phyloP scores from a whole-genome alignment of 441 rosid genomes.

The Theobroma grandiflorum region DNA sequence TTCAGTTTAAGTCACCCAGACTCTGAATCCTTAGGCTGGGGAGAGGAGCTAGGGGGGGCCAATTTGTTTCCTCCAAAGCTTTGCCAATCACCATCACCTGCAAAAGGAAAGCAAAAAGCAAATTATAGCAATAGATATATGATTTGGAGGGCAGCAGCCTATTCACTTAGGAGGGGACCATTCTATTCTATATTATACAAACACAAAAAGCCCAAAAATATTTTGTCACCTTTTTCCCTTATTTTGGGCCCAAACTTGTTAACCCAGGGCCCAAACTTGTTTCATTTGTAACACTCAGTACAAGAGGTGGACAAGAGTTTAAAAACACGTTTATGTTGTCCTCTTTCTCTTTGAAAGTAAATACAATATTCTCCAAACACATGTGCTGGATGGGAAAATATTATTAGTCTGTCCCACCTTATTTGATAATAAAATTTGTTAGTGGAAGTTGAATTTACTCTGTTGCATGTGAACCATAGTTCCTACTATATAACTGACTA shows the following conservation, averaged over 20 bases:
- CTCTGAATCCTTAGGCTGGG: not conserved
- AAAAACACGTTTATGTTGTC: too few relatives aligned
- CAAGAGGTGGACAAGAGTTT: too few relatives aligned
- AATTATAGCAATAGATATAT: not conserved
- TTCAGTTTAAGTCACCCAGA: not conserved
- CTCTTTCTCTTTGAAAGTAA: too few relatives aligned
- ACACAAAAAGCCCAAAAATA: not conserved
- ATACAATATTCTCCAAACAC: too few relatives aligned
- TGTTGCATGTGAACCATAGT: too few relatives aligned
- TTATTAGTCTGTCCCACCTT: too few relatives aligned
- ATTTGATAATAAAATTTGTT: too few relatives aligned
- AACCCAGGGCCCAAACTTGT: not conserved
- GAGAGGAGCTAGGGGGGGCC: not conserved
- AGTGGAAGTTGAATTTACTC: too few relatives aligned
- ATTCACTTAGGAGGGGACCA: slow-evolving; percentile 9
- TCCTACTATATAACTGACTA: too few relatives aligned
- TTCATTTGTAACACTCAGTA: not conserved
- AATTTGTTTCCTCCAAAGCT: not conserved
- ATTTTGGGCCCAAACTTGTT: not conserved
- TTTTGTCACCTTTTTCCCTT: not conserved
- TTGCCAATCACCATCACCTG: not conserved
- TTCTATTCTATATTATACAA: not conserved
- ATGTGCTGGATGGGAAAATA: too few relatives aligned
- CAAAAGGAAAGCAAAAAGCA: not conserved
- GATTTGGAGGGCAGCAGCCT: not conserved